phyloP scores from a whole-genome alignment of 176 grass and related monocot species.

The Lolium rigidum region DNA sequence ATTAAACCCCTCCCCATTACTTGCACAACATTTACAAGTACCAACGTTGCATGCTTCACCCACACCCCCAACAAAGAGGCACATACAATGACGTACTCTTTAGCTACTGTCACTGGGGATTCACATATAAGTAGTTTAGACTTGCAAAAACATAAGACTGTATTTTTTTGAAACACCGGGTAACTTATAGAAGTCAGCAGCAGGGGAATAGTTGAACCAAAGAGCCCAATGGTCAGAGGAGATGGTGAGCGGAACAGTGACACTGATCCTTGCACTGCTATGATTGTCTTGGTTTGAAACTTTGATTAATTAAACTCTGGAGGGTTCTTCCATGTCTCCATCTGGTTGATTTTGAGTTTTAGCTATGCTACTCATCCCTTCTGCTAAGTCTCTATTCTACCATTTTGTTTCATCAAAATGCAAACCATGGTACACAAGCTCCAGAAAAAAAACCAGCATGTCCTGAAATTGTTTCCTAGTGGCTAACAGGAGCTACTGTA shows the following conservation, averaged over 20 bases:
- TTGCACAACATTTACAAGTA: background rate
- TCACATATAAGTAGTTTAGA: background rate
- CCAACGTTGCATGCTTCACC: background rate
- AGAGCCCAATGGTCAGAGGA: background rate
- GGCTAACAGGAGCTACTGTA: background rate
- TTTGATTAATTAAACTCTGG: conserved; percentile 3
- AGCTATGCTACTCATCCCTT: background rate
- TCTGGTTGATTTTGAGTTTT: background rate
- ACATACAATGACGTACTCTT: background rate
- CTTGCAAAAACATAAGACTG: background rate
- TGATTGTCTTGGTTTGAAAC: conserved; percentile 15
- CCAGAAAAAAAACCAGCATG: background rate
- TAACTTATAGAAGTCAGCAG: background rate
- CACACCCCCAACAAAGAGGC: background rate
- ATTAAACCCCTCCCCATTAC: conserved; percentile 19
- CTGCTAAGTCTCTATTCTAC: background rate
- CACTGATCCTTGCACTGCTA: conserved; percentile 17
- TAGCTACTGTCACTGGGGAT: background rate
- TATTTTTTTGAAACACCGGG: background rate
- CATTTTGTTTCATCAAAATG: conserved; percentile 20
- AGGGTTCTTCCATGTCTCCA: background rate
- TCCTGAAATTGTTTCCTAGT: background rate
- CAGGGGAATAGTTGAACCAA: background rate
- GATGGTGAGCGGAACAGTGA: background rate
- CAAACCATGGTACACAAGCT: background rate